phyloP scores from a whole-genome alignment of 768 basidiomycete species.

The Mycena rosella region DNA sequence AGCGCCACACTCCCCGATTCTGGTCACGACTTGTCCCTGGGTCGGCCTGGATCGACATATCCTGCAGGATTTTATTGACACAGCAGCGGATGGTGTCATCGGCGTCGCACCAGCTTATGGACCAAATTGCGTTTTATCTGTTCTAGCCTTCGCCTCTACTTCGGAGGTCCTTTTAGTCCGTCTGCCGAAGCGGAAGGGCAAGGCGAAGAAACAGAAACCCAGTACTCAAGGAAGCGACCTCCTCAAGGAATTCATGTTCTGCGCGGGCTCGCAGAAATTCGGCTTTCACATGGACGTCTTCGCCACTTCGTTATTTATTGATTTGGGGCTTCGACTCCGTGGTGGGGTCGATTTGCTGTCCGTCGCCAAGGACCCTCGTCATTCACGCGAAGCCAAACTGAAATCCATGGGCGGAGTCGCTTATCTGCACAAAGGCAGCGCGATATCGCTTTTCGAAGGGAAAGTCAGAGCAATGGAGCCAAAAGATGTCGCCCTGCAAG shows the following conservation, averaged over 20 bases:
- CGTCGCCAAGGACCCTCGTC: conserved; percentile 39
- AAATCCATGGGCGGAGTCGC: conserved; percentile 53
- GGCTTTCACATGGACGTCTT: conserved; percentile 64
- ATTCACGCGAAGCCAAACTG: conserved; percentile 51
- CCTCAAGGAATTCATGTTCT: conserved; percentile 50
- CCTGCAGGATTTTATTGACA: conserved; percentile 46
- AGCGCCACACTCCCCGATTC: conserved; percentile 40
- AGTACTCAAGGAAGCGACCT: conserved; percentile 33
- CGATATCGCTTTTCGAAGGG: conserved; percentile 49
- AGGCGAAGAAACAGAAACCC: conserved; percentile 12
- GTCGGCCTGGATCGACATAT: conserved; percentile 39
- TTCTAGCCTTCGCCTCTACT: conserved; percentile 56
- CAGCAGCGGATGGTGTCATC: conserved; percentile 43
- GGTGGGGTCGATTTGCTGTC: conserved; percentile 59
- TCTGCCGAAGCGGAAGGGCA: conserved; percentile 38
- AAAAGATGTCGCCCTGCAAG: conserved; percentile 51
- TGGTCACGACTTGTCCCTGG: conserved; percentile 44
- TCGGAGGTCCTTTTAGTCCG: conserved; percentile 51
- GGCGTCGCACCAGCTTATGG: conserved; percentile 62
- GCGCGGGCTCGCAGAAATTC: conserved; percentile 47
- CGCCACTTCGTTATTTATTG: conserved; percentile 53
- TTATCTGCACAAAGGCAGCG: conserved; percentile 43
- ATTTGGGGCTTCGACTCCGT: conserved; percentile 50
- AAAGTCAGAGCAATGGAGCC: conserved; percentile 31
- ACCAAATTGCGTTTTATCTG: conserved; percentile 47